phyloP scores from a whole-genome alignment of 225 moss, liverwort and hornwort genomes.

The Physcomitrium patens region DNA sequence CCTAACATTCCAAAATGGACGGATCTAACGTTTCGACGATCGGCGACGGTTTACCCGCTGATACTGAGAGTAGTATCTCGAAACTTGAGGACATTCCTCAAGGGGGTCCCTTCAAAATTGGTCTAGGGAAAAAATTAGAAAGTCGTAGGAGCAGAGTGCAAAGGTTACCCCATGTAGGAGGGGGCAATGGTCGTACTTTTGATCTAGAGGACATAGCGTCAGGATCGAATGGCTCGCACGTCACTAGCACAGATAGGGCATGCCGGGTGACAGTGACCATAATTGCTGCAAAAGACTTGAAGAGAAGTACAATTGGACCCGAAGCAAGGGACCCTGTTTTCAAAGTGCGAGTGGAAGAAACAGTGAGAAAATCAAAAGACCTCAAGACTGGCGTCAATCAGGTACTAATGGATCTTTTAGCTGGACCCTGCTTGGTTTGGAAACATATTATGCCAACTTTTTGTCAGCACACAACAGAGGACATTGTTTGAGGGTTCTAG shows the following conservation, averaged over 20 bases:
- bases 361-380: slow-evolving; percentile 52
- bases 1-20: slow-evolving; percentile 20
- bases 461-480: not conserved
- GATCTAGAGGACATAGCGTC: slow-evolving; percentile 54
- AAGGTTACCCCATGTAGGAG: slow-evolving; percentile 29
- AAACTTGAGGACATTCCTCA: slow-evolving; percentile 20
- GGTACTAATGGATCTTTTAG: slow-evolving; percentile 19
- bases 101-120: slow-evolving; percentile 6
- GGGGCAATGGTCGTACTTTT: slow-evolving; percentile 51
- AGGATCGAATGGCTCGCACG: slow-evolving; percentile 58
- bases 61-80: not conserved
- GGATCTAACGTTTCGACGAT: slow-evolving; percentile 18
- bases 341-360: slow-evolving; percentile 63
- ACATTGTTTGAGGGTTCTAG: not conserved
- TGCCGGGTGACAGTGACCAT: slow-evolving; percentile 65
- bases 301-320: slow-evolving; percentile 52
- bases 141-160: slow-evolving; percentile 15
- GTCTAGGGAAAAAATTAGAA: slow-evolving; percentile 29
- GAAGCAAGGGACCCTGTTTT: slow-evolving; percentile 62
- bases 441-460: not conserved
- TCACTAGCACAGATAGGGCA: slow-evolving; percentile 55
- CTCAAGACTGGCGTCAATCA: slow-evolving; percentile 30
- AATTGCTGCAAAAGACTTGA: slow-evolving; percentile 57
- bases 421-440: not conserved
- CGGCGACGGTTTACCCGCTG: slow-evolving; percentile 14